These are phyloP conservation scores for Austroboletus olivaceoglutinosus DNA, from an alignment of 1,284 basidiomycete species.

Conservation along the genomic window DNA sequence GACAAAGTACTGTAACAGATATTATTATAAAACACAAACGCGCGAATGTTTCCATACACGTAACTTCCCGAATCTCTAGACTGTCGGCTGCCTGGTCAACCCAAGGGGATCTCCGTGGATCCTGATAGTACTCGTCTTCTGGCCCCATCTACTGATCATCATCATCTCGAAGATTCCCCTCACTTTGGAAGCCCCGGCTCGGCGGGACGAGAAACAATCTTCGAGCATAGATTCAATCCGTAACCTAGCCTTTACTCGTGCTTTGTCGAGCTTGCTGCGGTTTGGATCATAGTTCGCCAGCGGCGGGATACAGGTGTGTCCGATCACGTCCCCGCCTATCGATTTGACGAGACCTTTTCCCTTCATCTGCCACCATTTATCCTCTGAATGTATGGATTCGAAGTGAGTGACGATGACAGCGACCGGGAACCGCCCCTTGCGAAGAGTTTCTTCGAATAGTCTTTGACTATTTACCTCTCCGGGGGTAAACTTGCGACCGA, in stretches of 20 bases:
- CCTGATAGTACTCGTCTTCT: too few species aligned
- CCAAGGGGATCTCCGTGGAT: too few species aligned
- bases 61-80: too few species aligned
- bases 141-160: too few species aligned
- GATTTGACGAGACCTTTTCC: not conserved
- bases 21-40: too few species aligned
- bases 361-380: slow-evolving; percentile 8
- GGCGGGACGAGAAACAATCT: slow-evolving; percentile 14
- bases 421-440: slow-evolving; percentile 26
- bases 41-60: too few species aligned
- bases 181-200: not conserved
- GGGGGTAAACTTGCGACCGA: slow-evolving; percentile 17
- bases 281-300: not conserved
- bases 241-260: not conserved
- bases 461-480: slow-evolving; percentile 21
- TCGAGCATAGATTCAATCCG: slow-evolving; percentile 8
- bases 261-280: not conserved
- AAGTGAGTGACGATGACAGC: slow-evolving; percentile 28
- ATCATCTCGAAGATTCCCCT: too few species aligned
- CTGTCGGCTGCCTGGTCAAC: too few species aligned
- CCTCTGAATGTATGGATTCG: not conserved
- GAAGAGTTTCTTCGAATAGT: slow-evolving; percentile 28
- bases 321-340: slow-evolving; percentile 4
- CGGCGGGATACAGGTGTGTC: slow-evolving; percentile 19
- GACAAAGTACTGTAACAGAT: too few species aligned